Conservation (phyloP, 2,329 filamentous ascomycete species). For the Xylariaceae sp. region DNA sequence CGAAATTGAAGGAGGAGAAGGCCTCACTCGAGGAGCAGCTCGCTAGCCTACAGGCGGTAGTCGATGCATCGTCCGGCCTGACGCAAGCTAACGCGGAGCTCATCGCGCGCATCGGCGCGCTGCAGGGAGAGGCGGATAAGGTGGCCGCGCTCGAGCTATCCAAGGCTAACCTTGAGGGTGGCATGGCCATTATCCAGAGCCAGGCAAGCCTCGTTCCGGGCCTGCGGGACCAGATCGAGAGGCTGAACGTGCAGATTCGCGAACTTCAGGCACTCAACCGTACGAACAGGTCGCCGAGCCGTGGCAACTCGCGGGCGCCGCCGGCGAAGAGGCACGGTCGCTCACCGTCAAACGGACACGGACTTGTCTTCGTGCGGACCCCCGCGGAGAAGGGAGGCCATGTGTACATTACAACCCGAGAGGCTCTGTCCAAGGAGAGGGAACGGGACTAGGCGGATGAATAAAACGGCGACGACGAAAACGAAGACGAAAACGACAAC, state of each 20-base stretch:
- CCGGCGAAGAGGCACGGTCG: slow-evolving; percentile 25
- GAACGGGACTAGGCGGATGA: slow-evolving; percentile 12
- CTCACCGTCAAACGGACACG: slow-evolving; percentile 22
- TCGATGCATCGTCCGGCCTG: slow-evolving; percentile 15
- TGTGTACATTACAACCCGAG: slow-evolving; percentile 28
- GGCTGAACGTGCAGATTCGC: slow-evolving; percentile 18
- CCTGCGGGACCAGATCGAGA: slow-evolving; percentile 23
- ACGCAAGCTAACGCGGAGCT: slow-evolving; percentile 22
- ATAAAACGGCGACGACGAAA: not conserved
- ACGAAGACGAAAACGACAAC: not conserved
- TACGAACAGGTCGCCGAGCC: slow-evolving; percentile 20
- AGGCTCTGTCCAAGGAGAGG: slow-evolving; percentile 23
- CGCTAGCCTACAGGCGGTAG: slow-evolving; percentile 14
- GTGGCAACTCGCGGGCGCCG: slow-evolving; percentile 27
- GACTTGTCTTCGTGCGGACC: slow-evolving; percentile 27
- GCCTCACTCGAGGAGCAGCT: slow-evolving; percentile 22
- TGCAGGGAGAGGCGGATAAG: slow-evolving; percentile 22
- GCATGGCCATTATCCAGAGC: slow-evolving; percentile 7
- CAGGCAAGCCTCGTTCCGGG: slow-evolving; percentile 24
- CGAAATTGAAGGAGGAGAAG: slow-evolving; percentile 25
- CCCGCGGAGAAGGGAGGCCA: slow-evolving; percentile 22
- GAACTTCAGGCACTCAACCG: slow-evolving; percentile 21
- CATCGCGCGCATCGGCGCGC: slow-evolving; percentile 18
- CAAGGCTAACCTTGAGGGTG: slow-evolving; percentile 14
- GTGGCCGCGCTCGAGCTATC: slow-evolving; percentile 20